phyloP scores from a whole-genome alignment of 331 rosid species.

The Pyrus hybrid region DNA sequence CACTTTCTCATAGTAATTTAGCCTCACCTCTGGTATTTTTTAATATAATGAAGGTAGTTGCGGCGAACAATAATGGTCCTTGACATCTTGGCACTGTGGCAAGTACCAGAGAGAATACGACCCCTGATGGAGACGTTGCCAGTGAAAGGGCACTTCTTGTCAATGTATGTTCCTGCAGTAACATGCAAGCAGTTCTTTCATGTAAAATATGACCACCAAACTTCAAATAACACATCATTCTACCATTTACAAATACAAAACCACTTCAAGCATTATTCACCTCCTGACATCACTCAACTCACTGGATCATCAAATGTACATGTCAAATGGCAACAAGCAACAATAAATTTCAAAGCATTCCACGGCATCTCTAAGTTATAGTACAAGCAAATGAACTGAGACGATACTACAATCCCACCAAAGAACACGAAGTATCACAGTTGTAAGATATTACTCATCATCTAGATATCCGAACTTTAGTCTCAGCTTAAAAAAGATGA shows the following conservation, averaged over 20 bases:
- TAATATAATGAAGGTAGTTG: conserved; percentile 58
- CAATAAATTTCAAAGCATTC: not conserved
- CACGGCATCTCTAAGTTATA: not conserved
- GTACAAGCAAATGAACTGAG: no score
- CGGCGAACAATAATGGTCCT: conserved; percentile 64
- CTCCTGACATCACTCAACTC: not conserved
- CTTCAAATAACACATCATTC: not conserved
- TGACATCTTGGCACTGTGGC: conserved; percentile 73
- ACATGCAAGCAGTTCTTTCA: not conserved
- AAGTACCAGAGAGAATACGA: conserved; percentile 62
- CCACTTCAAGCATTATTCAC: no score
- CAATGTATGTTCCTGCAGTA: conserved; percentile 48
- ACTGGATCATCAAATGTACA: not conserved
- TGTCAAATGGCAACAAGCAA: not conserved
- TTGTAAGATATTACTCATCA: not conserved
- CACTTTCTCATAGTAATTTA: not conserved
- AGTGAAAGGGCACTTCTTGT: conserved; percentile 64
- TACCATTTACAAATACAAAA: not conserved
- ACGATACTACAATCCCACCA: not conserved
- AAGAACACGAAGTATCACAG: not conserved
- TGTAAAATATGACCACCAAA: not conserved
- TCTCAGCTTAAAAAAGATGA: not conserved
- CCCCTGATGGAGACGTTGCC: conserved; percentile 64
- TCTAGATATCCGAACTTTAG: not conserved
- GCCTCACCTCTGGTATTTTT: conserved; percentile 57